Conservation (phyloP, 2,329 filamentous ascomycete species). For the Celoporthe dispersa region DNA sequence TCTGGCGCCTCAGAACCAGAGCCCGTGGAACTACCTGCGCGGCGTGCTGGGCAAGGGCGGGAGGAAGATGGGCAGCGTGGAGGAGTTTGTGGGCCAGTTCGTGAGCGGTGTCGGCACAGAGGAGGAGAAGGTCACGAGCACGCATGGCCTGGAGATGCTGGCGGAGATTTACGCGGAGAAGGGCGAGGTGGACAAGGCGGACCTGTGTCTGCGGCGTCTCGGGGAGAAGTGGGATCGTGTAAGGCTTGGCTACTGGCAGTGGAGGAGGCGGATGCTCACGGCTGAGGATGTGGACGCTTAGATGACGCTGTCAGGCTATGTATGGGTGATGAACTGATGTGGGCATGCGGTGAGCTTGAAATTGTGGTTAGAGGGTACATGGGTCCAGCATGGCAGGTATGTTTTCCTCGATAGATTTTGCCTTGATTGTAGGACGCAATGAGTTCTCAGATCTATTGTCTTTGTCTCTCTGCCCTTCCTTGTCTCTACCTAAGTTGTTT, state of each 20-base stretch:
- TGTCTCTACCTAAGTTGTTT: no score
- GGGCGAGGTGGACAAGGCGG: constrained; percentile 65
- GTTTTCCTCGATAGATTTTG: background rate
- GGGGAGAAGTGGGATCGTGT: constrained; percentile 90
- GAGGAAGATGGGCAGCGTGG: constrained; percentile 49
- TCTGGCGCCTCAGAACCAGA: constrained; percentile 89
- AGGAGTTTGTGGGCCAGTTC: constrained; percentile 56
- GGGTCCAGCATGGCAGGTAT: background rate
- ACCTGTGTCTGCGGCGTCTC: constrained; percentile 71
- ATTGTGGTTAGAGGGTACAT: background rate
- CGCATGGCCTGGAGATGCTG: constrained; percentile 72
- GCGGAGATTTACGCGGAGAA: constrained; percentile 68
- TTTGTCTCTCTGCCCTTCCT: no score
- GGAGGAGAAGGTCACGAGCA: constrained; percentile 61
- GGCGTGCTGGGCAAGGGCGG: constrained; percentile 74
- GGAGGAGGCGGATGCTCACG: constrained; percentile 58
- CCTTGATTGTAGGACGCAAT: background rate
- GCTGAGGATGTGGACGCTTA: constrained; percentile 21
- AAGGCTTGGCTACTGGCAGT: constrained; percentile 91
- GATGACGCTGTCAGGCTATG: background rate
- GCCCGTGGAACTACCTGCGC: constrained; percentile 88
- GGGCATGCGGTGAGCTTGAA: background rate
- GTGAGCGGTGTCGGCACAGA: constrained; percentile 49
- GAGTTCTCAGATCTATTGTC: no score
- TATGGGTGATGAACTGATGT: background rate